Conservation (phyloP, 305 asterid species). For the Plantago coronopus region DNA sequence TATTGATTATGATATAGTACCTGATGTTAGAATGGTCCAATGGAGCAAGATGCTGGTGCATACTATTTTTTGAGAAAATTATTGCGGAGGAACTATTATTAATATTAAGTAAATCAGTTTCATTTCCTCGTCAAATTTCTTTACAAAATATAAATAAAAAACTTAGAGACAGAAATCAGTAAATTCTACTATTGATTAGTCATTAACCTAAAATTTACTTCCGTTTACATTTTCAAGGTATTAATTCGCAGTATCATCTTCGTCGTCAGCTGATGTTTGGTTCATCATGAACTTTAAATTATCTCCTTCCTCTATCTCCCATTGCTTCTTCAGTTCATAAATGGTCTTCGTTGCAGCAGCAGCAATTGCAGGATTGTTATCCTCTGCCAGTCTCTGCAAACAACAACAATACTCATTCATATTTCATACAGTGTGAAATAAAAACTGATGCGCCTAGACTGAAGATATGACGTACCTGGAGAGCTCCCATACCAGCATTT, state of each 20-base stretch:
- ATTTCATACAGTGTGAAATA: background rate
- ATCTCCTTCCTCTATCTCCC: constrained; percentile 93
- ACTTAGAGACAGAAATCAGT: constrained; percentile 16
- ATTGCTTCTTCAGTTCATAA: constrained; percentile 71
- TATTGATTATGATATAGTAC: too few species aligned
- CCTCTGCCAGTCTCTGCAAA: constrained; percentile 79
- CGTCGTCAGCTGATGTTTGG: constrained; percentile 29
- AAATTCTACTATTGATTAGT: constrained; percentile 21
- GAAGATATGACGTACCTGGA: constrained; percentile 48
- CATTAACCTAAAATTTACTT: constrained; percentile 14
- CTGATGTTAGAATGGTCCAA: too few species aligned
- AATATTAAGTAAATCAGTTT: too few species aligned
- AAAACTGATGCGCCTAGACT: background rate
- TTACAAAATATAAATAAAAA: constrained; percentile 16
- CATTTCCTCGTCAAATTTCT: too few species aligned
- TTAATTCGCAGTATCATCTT: constrained; percentile 24
- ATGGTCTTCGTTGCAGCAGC: constrained; percentile 85
- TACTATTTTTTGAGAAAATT: too few species aligned
- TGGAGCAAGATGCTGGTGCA: too few species aligned
- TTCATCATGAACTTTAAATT: constrained; percentile 93
- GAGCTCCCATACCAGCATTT: constrained; percentile 98
- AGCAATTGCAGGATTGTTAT: constrained; percentile 83
- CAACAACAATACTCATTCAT: background rate
- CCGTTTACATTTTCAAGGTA: constrained; percentile 5
- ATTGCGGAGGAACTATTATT: too few species aligned